Evolutionary conservation across 2,329 filamentous ascomycete genomes (phyloP).

Genomic region (Fusarium sp.): DNA sequence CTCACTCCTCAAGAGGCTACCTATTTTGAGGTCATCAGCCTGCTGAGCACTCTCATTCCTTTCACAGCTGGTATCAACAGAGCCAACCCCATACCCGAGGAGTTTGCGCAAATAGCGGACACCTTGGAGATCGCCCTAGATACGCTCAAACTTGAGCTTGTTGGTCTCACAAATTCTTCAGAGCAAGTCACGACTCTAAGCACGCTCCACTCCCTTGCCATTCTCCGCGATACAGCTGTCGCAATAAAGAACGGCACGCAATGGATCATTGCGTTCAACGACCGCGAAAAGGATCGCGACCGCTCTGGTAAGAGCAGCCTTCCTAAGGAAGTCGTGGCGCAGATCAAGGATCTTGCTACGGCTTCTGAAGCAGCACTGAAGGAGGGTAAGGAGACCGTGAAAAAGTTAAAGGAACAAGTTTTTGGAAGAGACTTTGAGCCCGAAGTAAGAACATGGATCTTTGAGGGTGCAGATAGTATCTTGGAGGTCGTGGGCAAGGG

Average conservation of each 20-base stretch:
- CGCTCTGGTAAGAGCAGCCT: constrained; percentile 56
- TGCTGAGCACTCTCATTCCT: constrained; percentile 56
- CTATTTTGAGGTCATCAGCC: constrained; percentile 60
- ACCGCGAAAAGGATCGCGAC: constrained; percentile 57
- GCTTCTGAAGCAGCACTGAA: constrained; percentile 51
- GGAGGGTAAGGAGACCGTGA: constrained; percentile 51
- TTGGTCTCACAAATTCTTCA: constrained; percentile 23
- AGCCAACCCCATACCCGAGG: constrained; percentile 39
- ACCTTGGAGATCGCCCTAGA: constrained; percentile 34
- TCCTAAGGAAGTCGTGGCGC: constrained; percentile 54
- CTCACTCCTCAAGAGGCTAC: constrained; percentile 60
- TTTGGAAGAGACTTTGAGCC: constrained; percentile 47
- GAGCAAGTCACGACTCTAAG: constrained; percentile 46
- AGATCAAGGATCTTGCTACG: constrained; percentile 53
- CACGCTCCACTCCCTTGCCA: constrained; percentile 54
- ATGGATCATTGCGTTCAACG: constrained; percentile 55
- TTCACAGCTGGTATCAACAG: constrained; percentile 47
- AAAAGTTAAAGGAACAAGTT: constrained; percentile 50
- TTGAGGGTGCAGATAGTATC: constrained; percentile 44
- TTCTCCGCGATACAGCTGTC: constrained; percentile 56
- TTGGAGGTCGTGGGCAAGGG: constrained; percentile 46
- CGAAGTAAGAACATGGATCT: constrained; percentile 49
- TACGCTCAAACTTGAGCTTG: constrained; percentile 35
- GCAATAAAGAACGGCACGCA: constrained; percentile 51
- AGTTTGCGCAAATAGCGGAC: constrained; percentile 48